These are phyloP conservation scores for Gonapodya sp. DNA, from an alignment of 192 early-diverging fungal species.

Conservation along the genomic window DNA sequence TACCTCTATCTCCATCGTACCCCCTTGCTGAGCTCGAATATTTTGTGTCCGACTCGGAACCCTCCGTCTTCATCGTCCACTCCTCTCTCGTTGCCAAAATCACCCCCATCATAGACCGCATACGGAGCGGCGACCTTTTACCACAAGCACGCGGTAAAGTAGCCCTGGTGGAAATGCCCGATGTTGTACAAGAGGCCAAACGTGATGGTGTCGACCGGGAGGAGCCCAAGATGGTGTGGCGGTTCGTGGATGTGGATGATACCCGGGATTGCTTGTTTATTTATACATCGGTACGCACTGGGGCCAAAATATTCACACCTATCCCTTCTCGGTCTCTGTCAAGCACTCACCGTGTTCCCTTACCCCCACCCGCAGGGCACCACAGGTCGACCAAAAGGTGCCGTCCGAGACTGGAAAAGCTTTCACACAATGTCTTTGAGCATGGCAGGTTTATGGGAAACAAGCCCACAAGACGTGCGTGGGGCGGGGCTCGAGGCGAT, in stretches of 20 bases:
- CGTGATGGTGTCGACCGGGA: neutral
- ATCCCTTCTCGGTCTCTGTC: neutral
- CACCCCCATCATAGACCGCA: neutral
- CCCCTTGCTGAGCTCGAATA: slow-evolving; percentile 60
- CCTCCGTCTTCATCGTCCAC: slow-evolving; percentile 49
- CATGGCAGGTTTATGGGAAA: slow-evolving; percentile 61
- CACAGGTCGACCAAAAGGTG: slow-evolving; percentile 72
- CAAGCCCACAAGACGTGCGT: slow-evolving; percentile 49
- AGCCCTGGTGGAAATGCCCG: neutral
- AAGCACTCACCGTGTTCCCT: neutral
- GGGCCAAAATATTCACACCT: no score
- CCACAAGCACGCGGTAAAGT: neutral
- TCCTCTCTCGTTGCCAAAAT: slow-evolving; percentile 31
- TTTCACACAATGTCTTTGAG: slow-evolving; percentile 55
- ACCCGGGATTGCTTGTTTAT: slow-evolving; percentile 55
- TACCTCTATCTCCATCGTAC: slow-evolving; percentile 15
- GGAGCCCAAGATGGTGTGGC: neutral
- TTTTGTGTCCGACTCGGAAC: slow-evolving; percentile 54
- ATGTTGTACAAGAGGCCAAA: neutral
- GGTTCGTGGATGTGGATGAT: slow-evolving; percentile 17
- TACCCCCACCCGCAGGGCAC: slow-evolving; percentile 11
- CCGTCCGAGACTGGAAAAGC: slow-evolving; percentile 57
- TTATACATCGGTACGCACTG: slow-evolving; percentile 41
- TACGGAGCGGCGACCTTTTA: neutral
- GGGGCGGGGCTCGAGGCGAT: no score